Percentiles rank a stretch among this genome's conserved stretches.
phyloP scores from a whole-genome alignment of 805 yeast genomes.

The Candida oleophila region DNA sequence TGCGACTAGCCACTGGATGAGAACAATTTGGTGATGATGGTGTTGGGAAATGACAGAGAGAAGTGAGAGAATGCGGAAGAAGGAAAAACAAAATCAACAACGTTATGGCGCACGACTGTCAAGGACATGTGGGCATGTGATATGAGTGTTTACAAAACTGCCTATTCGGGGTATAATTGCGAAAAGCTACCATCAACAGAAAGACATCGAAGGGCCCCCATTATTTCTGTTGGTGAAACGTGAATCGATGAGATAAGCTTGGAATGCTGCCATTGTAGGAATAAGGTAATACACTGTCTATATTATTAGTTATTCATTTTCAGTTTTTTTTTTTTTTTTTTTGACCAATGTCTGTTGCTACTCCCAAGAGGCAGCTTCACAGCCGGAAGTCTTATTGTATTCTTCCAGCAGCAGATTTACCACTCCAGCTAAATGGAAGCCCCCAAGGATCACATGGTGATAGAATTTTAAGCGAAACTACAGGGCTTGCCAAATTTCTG shows the following conservation, averaged over 20 bases:
- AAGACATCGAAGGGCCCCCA: too few species aligned
- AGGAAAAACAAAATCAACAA: neutral
- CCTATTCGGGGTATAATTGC: neutral
- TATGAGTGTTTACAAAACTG: neutral
- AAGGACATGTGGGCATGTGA: neutral
- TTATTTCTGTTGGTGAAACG: too few species aligned
- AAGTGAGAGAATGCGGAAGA: neutral
- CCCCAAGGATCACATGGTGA: neutral
- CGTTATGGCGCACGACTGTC: neutral
- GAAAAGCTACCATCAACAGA: too few species aligned
- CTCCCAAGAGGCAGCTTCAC: slow-evolving; percentile 4
- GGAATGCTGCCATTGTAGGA: neutral
- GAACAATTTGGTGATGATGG: neutral
- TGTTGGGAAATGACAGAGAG: neutral
- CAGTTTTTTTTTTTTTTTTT: neutral
- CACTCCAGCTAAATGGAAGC: slow-evolving; percentile 2
- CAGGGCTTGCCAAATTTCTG: slow-evolving; percentile 50
- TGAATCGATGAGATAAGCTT: neutral
- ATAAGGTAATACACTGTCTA: too few species aligned
- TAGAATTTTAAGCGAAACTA: slow-evolving; percentile 47
- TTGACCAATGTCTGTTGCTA: neutral
- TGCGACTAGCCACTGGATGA: neutral
- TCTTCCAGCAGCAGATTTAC: slow-evolving; percentile 8
- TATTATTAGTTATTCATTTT: neutral
- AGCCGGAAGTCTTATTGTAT: slow-evolving; percentile 16